A percentile compares a stretch with the other conserved stretches of the same genome.
Evolutionary conservation across 2,329 filamentous ascomycete genomes (phyloP).

Genomic region (Penicillium sp.): DNA sequence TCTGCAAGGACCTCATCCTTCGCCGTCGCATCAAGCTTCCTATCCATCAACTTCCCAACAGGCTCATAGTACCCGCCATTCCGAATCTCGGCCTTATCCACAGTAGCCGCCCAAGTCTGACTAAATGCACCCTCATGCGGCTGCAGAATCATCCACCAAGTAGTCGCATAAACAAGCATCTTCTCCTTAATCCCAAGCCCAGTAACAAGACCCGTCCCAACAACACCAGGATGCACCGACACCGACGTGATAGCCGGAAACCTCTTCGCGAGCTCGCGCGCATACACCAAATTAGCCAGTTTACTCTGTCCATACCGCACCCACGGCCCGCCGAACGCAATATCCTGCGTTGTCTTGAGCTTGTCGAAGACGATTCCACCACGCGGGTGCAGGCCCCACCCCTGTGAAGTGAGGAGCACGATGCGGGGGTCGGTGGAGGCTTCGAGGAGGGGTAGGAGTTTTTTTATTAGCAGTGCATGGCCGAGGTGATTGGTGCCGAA

Average conservation of each 20-base stretch:
- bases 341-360: constrained; percentile 12
- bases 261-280: constrained; percentile 41
- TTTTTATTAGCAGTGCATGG: constrained; percentile 48
- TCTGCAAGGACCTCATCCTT: background rate
- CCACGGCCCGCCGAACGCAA: constrained; percentile 28
- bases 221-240: constrained; percentile 45
- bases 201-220: constrained; percentile 39
- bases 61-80: constrained; percentile 5
- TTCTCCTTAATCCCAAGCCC: constrained; percentile 14
- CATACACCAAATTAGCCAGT: constrained; percentile 50
- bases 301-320: constrained; percentile 49
- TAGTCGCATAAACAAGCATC: constrained; percentile 9
- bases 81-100: constrained; percentile 14
- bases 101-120: constrained; percentile 46
- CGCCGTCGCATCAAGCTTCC: constrained; percentile 6
- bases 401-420: constrained; percentile 13
- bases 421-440: constrained; percentile 3
- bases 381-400: background rate
- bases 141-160: constrained; percentile 13
- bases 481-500: constrained; percentile 54
- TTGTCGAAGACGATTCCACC: constrained; percentile 18
- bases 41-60: constrained; percentile 7
- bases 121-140: constrained; percentile 42
- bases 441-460: constrained; percentile 33
- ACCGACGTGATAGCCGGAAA: constrained; percentile 41